These are phyloP conservation scores for Cyathus striatus DNA, from an alignment of 768 basidiomycete genomes.

Conservation along the genomic window DNA sequence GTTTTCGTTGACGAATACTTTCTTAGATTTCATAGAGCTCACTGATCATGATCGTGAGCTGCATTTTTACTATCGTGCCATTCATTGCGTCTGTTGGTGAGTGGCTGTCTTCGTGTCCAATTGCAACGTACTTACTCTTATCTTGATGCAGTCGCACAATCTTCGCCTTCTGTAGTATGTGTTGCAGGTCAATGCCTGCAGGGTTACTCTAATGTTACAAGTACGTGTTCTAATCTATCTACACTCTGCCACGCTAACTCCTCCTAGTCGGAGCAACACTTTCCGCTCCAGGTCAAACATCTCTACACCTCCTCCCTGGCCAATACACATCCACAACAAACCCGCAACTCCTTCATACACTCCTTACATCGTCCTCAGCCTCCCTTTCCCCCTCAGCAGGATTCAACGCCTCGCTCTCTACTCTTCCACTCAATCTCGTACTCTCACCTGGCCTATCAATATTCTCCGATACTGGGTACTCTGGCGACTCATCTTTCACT, in stretches of 20 bases:
- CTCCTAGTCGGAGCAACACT: constrained; percentile 64
- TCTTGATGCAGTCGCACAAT: constrained; percentile 43
- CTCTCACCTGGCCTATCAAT: constrained; percentile 63
- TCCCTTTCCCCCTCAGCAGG: constrained; percentile 55
- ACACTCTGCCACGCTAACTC: constrained; percentile 5
- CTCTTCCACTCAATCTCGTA: constrained; percentile 64
- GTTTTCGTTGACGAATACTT: constrained; percentile 5
- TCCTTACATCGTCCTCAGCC: constrained; percentile 62
- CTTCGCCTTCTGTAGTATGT: constrained; percentile 65
- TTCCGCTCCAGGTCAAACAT: constrained; percentile 44
- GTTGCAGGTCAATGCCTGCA: constrained; percentile 87
- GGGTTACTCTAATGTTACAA: constrained; percentile 69
- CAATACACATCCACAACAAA: constrained; percentile 69
- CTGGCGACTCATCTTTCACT: constrained; percentile 59
- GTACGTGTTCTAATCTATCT: constrained; percentile 25
- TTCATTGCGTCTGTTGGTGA: constrained; percentile 31
- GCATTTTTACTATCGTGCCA: constrained; percentile 23
- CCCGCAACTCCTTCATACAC: constrained; percentile 65
- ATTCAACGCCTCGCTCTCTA: constrained; percentile 51
- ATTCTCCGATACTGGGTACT: constrained; percentile 60
- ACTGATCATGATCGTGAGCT: constrained; percentile 26
- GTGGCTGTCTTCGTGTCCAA: constrained; percentile 10
- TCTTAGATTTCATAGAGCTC: constrained; percentile 18
- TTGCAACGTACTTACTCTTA: constrained; percentile 2
- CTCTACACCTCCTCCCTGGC: constrained; percentile 67